Base-by-base conservation (phyloP, 1,139 yeast species). In the Scheffersomyces insectosa region DNA sequence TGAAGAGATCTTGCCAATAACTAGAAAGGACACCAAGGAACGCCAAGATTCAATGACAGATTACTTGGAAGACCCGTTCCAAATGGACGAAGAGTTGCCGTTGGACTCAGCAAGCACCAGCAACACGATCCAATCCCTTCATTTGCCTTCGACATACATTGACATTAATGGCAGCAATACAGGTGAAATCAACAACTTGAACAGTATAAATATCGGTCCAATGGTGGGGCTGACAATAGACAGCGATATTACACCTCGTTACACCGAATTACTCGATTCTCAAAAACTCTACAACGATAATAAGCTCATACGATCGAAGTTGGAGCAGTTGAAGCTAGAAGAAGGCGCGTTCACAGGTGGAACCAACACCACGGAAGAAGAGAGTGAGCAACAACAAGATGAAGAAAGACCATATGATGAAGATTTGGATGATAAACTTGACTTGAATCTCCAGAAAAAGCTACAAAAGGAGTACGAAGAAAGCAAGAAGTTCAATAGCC, bases 31-130 rank as follows among this genome's bases (percentile, higher is more conserved):
- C 9, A 20, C 9, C 25, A 20, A 20, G 8, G 6, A 20, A 20
- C 25, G 25, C 25, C 25, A 20, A 20, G 6, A 7, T 20, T 1
- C 4, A 16, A 68, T 70, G 75, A 52, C 64, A 2, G 72, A 65
- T 29, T 61, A 60, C 45, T 54, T 63, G 15, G 77, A 72, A 33
- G 74, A 66, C 44, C 78, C 79, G 49, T 73, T 73, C 46, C 75
- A 68, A 42, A 73, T 73, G 79, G 79, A 73, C 51, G 79, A 73
- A 46, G 79, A 73, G 40, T 51, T 69, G 38, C 13, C 23, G 9
- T 13, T 28, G 39, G 13, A 33, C 25, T 28, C 27, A 9, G 10
- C 20, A 7, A 27, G 7, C 25, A 27, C 16, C n/a, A 27, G 14
- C 15, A 34, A 9, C 33, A 25, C 25, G 6, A 13, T 23, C 15